A percentile compares a stretch with the other conserved stretches of the same genome.
Evolutionary conservation across 163 green algal genomes (phyloP).

Genomic region (Scenedesmus sp.): DNA sequence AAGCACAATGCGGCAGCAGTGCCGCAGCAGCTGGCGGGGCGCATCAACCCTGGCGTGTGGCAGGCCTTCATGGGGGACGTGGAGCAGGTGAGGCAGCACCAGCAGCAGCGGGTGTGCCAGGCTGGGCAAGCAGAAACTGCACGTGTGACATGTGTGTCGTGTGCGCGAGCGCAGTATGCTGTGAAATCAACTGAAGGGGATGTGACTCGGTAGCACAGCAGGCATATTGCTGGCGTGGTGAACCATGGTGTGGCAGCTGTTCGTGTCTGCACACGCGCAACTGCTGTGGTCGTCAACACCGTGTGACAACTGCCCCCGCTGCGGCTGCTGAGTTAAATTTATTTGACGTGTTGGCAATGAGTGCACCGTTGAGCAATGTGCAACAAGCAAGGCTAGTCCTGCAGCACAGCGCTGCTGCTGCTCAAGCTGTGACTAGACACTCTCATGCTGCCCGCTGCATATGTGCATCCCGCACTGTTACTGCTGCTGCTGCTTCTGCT

Average conservation of each 20-base stretch:
- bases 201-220: too few relatives aligned
- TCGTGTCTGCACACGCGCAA: too few relatives aligned
- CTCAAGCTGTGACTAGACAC: neutral
- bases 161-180: too few relatives aligned
- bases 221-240: too few relatives aligned
- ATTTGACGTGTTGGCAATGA: too few relatives aligned
- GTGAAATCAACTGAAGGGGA: too few relatives aligned
- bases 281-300: neutral
- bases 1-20: conserved; percentile 15
- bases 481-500: neutral
- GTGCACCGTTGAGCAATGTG: too few relatives aligned
- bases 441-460: neutral
- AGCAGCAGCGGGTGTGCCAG: neutral
- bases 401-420: neutral
- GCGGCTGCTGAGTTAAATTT: too few relatives aligned
- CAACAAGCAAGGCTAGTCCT: too few relatives aligned
- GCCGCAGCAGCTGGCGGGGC: conserved; percentile 38
- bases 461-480: too few relatives aligned
- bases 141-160: neutral
- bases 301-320: too few relatives aligned
- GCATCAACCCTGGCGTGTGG: conserved; percentile 23
- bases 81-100: neutral
- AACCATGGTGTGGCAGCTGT: too few relatives aligned
- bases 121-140: neutral
- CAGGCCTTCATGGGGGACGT: conserved; percentile 47